Evolutionary conservation across 2,329 filamentous ascomycete species (phyloP), one percentile per base, ranked within the genome.

Genomic region (Sporothrix brunneoviolacea): DNA sequence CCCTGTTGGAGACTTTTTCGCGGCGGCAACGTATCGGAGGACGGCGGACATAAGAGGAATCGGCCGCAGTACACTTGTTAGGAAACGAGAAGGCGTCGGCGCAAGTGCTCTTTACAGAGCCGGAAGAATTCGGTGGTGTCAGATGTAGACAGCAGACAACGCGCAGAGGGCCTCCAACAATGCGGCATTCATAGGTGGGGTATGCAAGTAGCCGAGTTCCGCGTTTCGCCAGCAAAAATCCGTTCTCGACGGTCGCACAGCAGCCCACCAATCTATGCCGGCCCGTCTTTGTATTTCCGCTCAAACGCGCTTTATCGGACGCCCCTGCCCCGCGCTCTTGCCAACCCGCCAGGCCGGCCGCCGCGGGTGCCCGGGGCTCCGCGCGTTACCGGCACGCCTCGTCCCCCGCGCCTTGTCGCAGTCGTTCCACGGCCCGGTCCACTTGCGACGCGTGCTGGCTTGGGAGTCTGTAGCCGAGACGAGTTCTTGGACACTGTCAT

Each of bases 401-500:
- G 62, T n/a, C 67, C 67, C 2, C 60, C 65, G 54, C 54, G 61
- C 54, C 57, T 59, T 54, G 68, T 62, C 18, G 65, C 58, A 6
- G 46, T 37, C 2, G 53, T 35, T 22, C 70, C 71, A 27, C 75
- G 70, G 21, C 51, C 63, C 13, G 68, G 61, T 6, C 71, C 68
- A 16, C 68, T 66, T 6, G 74, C 72, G 8, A 77, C 62, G 37
- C 74, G 74, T 8, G 76, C 76, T 52, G 72, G 70, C 41, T 67
- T 70, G 7, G 74, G 65, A 7, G 68, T 70, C 24, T 68, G 64
- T 55, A 72, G 73, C 54, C 70, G 76, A 8, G 70, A 65, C 5
- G 69, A 69, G 22, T 74, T 64, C 59, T 73, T 80, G 21, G 74
- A 73, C 13, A 36, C 46, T 13, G 76, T 69, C n/a, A 71, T 70